Conservation (phyloP, 345 rosid species). For the Eucalyptus regnans region DNA sequence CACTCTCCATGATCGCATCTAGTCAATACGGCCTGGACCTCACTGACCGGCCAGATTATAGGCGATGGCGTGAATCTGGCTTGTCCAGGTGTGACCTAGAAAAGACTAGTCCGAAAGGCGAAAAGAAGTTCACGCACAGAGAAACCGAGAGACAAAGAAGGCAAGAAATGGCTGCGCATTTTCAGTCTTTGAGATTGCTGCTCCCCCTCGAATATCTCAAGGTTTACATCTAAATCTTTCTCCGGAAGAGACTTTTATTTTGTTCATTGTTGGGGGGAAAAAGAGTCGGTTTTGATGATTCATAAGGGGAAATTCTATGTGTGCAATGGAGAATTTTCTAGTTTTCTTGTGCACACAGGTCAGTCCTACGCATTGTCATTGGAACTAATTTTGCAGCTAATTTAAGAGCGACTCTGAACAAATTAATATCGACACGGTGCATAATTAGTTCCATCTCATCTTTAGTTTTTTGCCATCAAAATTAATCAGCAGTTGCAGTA, state of each 20-base stretch:
- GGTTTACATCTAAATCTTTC: slow-evolving; percentile 6
- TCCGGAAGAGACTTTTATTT: not conserved
- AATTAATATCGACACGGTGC: not conserved
- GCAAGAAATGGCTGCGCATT: slow-evolving; percentile 26
- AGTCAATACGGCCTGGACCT: not conserved
- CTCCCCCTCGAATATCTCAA: slow-evolving; percentile 32
- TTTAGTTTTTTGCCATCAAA: not conserved
- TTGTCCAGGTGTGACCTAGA: not conserved
- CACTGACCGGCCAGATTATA: not conserved
- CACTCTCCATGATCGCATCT: not conserved
- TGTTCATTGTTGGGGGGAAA: not conserved
- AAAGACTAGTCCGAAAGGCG: not conserved
- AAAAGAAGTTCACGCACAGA: slow-evolving; percentile 17
- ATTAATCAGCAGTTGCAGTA: not conserved
- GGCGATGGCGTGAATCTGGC: not conserved
- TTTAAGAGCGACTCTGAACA: not conserved
- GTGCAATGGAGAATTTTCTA: not conserved
- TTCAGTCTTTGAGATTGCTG: slow-evolving; percentile 23
- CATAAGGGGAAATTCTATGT: not conserved
- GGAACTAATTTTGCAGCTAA: not conserved
- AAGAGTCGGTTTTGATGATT: not conserved
- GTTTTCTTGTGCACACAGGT: not conserved
- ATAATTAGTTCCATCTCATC: not conserved
- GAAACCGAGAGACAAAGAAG: slow-evolving; percentile 43
- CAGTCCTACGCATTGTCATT: not conserved